Evolutionary conservation across 2,329 filamentous ascomycete species (phyloP).

Genomic region (Fusarium bactridioides): DNA sequence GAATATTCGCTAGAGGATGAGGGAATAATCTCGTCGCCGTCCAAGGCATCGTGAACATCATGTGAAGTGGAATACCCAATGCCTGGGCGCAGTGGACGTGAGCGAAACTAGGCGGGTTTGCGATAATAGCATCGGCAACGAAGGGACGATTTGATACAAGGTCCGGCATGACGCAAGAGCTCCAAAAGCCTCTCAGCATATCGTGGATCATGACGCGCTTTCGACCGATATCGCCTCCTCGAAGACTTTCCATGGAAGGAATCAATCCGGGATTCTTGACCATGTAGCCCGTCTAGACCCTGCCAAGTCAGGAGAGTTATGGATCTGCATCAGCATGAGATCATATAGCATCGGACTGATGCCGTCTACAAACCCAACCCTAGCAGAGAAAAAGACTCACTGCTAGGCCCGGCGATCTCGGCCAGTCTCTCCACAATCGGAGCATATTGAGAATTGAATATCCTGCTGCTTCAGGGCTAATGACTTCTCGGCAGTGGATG

Average conservation of each 20-base stretch:
- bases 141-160: slow-evolving; percentile 52
- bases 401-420: not conserved
- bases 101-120: slow-evolving; percentile 80
- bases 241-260: not conserved
- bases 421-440: not conserved
- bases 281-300: slow-evolving; percentile 1
- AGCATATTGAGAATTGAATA: not conserved
- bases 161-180: not conserved
- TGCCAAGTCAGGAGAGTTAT: slow-evolving; percentile 5
- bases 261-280: not conserved
- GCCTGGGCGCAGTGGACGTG: slow-evolving; percentile 82
- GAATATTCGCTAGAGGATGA: slow-evolving; percentile 75
- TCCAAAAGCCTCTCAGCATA: not conserved
- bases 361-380: not conserved
- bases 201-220: not conserved
- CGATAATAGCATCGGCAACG: slow-evolving; percentile 79
- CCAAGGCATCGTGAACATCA: slow-evolving; percentile 91
- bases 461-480: not conserved
- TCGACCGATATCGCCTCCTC: not conserved
- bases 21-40: slow-evolving; percentile 78
- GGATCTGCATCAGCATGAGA: not conserved
- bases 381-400: not conserved
- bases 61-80: slow-evolving; percentile 76
- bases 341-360: not conserved
- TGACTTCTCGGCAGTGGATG: not conserved